Evolutionary conservation across 345 rosid species (phyloP), one percentile per base, ranked within the genome.

Genomic region (Kernera saxatilis): DNA sequence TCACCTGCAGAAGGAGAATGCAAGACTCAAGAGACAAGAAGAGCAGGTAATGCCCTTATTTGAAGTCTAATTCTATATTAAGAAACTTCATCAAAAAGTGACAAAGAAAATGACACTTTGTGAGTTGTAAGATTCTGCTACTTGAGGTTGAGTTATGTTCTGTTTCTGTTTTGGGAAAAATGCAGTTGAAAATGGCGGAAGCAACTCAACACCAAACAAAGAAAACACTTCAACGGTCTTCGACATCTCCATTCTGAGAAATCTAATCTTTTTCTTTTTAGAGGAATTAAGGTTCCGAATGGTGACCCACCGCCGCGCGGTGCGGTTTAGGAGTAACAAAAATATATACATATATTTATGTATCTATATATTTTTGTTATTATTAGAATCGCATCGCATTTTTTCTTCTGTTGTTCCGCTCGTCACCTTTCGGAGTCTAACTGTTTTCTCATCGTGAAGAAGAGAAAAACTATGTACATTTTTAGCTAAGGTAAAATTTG

Each of bases 181-280:
- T 78, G 73, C 83, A 88, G 91, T 45, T 79, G 64, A 41, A 70
- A 40, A 2, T 73, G 63, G 85, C 68, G 0, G 86, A 81, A 56
- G 81, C 84, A 4, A 70, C 79, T 64, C 86, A 81, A 51, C 67
- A 72, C 48, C 80, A 74, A 55, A 77, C 67, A 60, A 84, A 77
- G 79, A 78, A 35, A 70, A 69, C 64, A 15, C 89, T 87, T 40
- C 80, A 75, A 13, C 77, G 93, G 71, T 63, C 91, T 60, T 84
- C 83, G 41, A 91, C 91, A n/a, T 84, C 91, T 53, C 89, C 91
- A 75, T 87, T 91, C 72, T 91, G 81, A 91, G 81, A 62, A 26
- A n/a, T n/a, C n/a, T n/a, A n/a, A n/a, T n/a, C n/a, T n/a, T n/a
- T n/a, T n/a, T n/a, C n/a, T n/a, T n/a, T n/a, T n/a, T n/a, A n/a